Conservation (phyloP, 202 grass and related monocot genomes). For the Zoysia matrella region DNA sequence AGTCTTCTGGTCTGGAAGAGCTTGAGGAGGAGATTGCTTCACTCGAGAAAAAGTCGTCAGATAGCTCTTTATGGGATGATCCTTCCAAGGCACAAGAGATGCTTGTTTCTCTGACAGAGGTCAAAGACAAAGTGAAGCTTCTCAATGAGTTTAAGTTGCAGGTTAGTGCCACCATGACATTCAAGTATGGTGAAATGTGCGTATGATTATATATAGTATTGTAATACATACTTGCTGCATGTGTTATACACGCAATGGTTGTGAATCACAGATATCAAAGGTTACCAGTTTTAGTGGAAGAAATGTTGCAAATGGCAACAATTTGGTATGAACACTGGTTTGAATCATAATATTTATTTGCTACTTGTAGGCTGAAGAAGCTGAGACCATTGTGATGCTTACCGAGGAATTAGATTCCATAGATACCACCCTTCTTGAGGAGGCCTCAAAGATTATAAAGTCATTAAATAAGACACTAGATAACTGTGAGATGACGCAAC, state of each 20-base stretch:
- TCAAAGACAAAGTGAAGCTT: constrained; percentile 87
- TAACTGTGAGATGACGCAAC: too few species aligned
- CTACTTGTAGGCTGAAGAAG: constrained; percentile 80
- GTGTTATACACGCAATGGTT: not conserved
- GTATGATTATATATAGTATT: not conserved
- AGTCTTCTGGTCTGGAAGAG: constrained; percentile 60
- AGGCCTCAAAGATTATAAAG: too few species aligned
- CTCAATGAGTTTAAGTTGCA: constrained; percentile 77
- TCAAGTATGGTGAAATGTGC: not conserved
- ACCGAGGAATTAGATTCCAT: too few species aligned
- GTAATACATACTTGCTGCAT: not conserved
- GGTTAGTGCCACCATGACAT: constrained; percentile 43
- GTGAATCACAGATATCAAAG: not conserved
- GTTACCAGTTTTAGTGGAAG: constrained; percentile 11
- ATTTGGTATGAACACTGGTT: constrained; percentile 14
- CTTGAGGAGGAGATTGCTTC: constrained; percentile 66
- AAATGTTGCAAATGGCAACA: not conserved
- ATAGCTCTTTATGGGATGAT: constrained; percentile 93
- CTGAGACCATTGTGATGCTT: constrained; percentile 72
- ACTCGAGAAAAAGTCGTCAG: constrained; percentile 71
- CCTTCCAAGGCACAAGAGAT: constrained; percentile 88
- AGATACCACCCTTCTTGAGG: too few species aligned
- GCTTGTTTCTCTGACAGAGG: constrained; percentile 81
- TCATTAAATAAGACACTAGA: too few species aligned
- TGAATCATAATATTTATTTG: not conserved